A percentile compares a stretch with the other conserved stretches of the same genome.
Conservation (phyloP, 1,284 basidiomycete species). For the Puccinia triticina region DNA sequence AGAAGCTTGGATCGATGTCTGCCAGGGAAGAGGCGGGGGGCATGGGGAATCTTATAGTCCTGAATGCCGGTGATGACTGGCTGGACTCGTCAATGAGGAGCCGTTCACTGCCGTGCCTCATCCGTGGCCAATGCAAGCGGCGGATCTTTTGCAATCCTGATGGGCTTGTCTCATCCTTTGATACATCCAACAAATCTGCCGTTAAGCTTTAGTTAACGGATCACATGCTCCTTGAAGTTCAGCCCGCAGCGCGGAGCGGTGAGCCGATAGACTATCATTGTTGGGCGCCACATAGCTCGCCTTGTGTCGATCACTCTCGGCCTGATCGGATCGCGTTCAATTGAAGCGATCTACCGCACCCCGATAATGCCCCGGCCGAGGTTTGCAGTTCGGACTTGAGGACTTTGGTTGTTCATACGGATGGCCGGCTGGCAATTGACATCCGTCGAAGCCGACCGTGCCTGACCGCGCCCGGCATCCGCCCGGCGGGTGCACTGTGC, state of each 20-base stretch:
- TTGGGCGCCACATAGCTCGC: not conserved
- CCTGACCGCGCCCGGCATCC: too few species aligned
- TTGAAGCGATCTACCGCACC: not conserved
- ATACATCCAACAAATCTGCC: not conserved
- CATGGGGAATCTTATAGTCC: not conserved
- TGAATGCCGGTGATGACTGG: not conserved
- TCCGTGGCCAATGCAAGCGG: not conserved
- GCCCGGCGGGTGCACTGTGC: too few species aligned
- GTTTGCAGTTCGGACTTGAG: too few species aligned
- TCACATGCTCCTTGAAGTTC: not conserved
- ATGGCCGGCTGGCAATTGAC: too few species aligned
- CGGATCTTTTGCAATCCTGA: not conserved
- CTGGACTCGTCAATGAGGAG: not conserved
- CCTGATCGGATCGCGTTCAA: not conserved
- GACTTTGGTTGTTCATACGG: too few species aligned
- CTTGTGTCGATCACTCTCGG: conserved; percentile 6
- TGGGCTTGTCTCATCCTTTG: conserved; percentile 1
- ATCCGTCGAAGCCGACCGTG: too few species aligned
- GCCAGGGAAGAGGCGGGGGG: not conserved
- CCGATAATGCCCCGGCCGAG: too few species aligned
- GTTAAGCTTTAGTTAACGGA: not conserved
- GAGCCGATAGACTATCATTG: not conserved
- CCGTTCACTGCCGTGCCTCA: not conserved
- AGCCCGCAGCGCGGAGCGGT: not conserved
- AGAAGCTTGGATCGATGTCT: not conserved